Percentiles rank a stretch among this genome's conserved stretches.
phyloP scores from a whole-genome alignment of 192 early-diverging fungal species.

The Umbelopsis vinacea region DNA sequence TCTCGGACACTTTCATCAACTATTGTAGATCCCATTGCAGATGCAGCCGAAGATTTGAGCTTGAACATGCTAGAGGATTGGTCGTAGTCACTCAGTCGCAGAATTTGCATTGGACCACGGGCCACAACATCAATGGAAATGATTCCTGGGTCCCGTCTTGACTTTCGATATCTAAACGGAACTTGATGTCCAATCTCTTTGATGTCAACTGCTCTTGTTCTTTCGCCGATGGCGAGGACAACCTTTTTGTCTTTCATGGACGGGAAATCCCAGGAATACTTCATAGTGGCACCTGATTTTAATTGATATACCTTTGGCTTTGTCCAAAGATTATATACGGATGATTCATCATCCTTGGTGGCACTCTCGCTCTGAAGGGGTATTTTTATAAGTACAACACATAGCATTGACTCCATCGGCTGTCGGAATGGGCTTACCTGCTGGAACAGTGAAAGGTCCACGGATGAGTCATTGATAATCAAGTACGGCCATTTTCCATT shows the following conservation, averaged over 20 bases:
- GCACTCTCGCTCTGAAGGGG: not conserved
- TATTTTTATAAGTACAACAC: not conserved
- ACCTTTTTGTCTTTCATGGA: constrained; percentile 59
- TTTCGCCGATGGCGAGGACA: constrained; percentile 62
- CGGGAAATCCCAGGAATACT: constrained; percentile 85
- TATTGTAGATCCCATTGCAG: constrained; percentile 22
- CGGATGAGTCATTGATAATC: constrained; percentile 52
- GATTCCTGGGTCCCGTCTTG: constrained; percentile 19
- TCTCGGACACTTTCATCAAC: constrained; percentile 34
- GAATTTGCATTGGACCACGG: constrained; percentile 52
- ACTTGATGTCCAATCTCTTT: constrained; percentile 79
- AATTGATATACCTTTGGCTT: constrained; percentile 21
- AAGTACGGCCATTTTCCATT: constrained; percentile 76
- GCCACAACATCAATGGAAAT: constrained; percentile 67
- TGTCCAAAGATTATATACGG: not conserved
- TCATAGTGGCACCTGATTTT: constrained; percentile 28
- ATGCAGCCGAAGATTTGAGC: constrained; percentile 32
- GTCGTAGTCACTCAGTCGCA: constrained; percentile 58
- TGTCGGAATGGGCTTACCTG: constrained; percentile 13
- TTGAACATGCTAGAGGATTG: constrained; percentile 50
- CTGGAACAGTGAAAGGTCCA: constrained; percentile 26
- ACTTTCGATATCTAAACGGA: constrained; percentile 66
- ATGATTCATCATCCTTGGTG: not conserved
- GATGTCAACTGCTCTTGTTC: constrained; percentile 65
- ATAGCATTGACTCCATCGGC: not conserved